Conservation (phyloP, 2,329 filamentous ascomycete genomes). For the Ceratocystis lukuohia region DNA sequence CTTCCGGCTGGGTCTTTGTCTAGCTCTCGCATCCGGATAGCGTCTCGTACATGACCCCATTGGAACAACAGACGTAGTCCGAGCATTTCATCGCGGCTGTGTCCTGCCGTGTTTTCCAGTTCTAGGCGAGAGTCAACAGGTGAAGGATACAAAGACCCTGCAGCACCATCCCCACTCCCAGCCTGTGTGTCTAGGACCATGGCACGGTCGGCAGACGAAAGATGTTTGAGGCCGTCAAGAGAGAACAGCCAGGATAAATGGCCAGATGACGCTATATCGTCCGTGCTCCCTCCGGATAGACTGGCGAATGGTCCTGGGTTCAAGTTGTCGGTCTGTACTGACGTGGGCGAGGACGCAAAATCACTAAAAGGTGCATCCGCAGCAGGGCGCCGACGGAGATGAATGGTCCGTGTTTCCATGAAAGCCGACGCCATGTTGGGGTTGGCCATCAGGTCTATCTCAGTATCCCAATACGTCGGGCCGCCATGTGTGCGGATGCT, state of each 20-base stretch:
- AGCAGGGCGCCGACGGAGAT: slow-evolving; percentile 56
- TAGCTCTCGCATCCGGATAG: slow-evolving; percentile 2
- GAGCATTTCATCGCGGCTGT: slow-evolving; percentile 32
- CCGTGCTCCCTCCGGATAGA: background rate
- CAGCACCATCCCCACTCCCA: slow-evolving; percentile 35
- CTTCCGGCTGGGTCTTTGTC: slow-evolving; percentile 22
- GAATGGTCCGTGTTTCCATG: slow-evolving; percentile 55
- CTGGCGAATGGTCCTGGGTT: background rate
- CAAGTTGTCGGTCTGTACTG: background rate
- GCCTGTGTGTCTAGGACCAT: slow-evolving; percentile 43
- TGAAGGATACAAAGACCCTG: slow-evolving; percentile 23
- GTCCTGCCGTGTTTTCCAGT: slow-evolving; percentile 39
- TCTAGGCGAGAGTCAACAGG: slow-evolving; percentile 59
- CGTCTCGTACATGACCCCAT: slow-evolving; percentile 29
- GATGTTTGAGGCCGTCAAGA: slow-evolving; percentile 40
- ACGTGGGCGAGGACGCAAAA: background rate
- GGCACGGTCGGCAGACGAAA: slow-evolving; percentile 53
- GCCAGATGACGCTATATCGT: slow-evolving; percentile 22
- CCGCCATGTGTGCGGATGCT: slow-evolving; percentile 47
- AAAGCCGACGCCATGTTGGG: slow-evolving; percentile 49
- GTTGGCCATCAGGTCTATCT: slow-evolving; percentile 57
- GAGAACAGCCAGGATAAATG: slow-evolving; percentile 65
- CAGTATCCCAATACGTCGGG: slow-evolving; percentile 66
- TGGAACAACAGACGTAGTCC: slow-evolving; percentile 42
- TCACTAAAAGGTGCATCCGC: slow-evolving; percentile 50